Base-by-base conservation (phyloP, 1,139 yeast species). In the Yamadazyma diddensiae region DNA sequence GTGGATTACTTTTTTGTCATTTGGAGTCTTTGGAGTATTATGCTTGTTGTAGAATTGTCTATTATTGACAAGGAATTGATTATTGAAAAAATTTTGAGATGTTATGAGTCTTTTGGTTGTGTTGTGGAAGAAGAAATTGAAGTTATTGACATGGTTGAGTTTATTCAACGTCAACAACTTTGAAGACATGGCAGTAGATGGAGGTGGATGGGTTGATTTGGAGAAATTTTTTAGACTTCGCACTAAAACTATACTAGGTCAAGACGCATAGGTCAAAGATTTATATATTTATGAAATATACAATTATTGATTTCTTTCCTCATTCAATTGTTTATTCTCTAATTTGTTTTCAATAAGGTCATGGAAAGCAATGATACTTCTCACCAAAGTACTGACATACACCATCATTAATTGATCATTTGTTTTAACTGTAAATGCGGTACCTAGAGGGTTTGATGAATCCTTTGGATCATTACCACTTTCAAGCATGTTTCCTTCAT, bases 341-440 rank as follows among this genome's bases (percentile, higher is more conserved):
- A 92, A 81, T 62, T 92, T 92, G 65, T 94, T 94, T 52, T 92
- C 98, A 55, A 94, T 92, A 58, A 94, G 74, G 57, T 94, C 95
- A 61, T 94, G 96, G 73, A 92, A 90, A 11, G 98, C 95, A 55
- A 92, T 85, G 49, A 92, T 92, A 12, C 97, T 86, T 51, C 98
- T 77, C 15, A 92, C 96, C 50, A 94, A 70, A 29, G 94, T 82
- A 51, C 94, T 79, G 43, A 92, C 78, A 55, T 94, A 94, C 21
- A 94, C 79, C 54, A 88, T 76, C 98, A 94, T 92, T 47, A 94
- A 70, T 58, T 92, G 95, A 52, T 94, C 99, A 54, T 94, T 94
- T 2, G 97, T 87, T 62, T 92, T 92, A 31, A 85, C 74, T 5
- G 95, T 87, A 53, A 90, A 84, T 1, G 97, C 95, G 34, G 81